Evolutionary conservation across 768 basidiomycete species (phyloP).

Genomic region (Chalciporus sphaerocephalus): DNA sequence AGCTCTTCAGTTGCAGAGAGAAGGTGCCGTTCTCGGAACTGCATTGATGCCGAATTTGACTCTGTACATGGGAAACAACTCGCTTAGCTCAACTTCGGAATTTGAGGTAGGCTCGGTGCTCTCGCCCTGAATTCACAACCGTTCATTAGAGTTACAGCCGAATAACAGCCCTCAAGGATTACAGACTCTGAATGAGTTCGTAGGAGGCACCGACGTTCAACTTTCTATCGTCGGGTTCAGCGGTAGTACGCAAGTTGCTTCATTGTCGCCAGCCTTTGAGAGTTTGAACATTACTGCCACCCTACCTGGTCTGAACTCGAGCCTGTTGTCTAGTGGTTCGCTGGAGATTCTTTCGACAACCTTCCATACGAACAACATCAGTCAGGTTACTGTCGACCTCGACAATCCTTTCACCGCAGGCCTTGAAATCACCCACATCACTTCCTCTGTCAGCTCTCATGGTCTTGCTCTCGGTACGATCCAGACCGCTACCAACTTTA

Average conservation of each 20-base stretch:
- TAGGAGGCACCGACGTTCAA: conserved; percentile 56
- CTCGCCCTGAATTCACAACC: not conserved
- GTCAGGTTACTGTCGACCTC: conserved; percentile 58
- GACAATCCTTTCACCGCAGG: conserved; percentile 64
- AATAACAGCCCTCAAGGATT: conserved; percentile 56
- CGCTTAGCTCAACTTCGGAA: conserved; percentile 42
- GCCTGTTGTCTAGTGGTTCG: conserved; percentile 52
- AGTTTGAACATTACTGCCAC: conserved; percentile 51
- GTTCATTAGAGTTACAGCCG: conserved; percentile 36
- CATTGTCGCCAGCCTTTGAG: conserved; percentile 58
- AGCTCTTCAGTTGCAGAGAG: conserved; percentile 57
- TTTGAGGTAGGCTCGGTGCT: conserved; percentile 41
- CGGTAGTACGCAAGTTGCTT: conserved; percentile 55
- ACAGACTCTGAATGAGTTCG: conserved; percentile 64
- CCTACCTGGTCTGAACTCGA: conserved; percentile 57
- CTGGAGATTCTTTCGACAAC: conserved; percentile 61
- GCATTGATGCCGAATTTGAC: conserved; percentile 57
- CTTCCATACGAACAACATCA: conserved; percentile 56
- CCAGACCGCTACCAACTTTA: conserved; percentile 47
- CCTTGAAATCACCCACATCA: conserved; percentile 54
- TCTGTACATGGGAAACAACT: conserved; percentile 58
- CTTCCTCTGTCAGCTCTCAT: conserved; percentile 56
- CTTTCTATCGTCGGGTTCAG: conserved; percentile 55
- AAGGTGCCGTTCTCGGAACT: conserved; percentile 53
- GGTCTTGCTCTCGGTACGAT: conserved; percentile 64